Evolutionary conservation across 352 stramenopile species (phyloP).

Genomic region (Halophytophthora batemanensis): DNA sequence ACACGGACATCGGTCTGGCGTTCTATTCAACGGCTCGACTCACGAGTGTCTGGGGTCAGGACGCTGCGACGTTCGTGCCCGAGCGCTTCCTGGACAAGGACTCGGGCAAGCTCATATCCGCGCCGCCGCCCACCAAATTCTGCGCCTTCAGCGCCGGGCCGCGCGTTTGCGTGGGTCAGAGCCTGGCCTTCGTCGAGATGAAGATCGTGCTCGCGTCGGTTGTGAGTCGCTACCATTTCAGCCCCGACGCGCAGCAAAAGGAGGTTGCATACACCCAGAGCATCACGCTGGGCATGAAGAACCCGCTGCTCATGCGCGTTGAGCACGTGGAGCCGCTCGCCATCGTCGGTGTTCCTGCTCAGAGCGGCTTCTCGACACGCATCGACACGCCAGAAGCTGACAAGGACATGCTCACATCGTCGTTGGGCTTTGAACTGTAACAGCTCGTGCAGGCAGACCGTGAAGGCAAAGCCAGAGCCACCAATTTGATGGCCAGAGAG

Average conservation of each 20-base stretch:
- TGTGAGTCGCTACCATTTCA: slow-evolving; percentile 46
- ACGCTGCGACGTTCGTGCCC: slow-evolving; percentile 41
- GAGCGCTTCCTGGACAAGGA: slow-evolving; percentile 52
- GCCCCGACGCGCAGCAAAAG: slow-evolving; percentile 21
- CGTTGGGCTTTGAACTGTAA: too few species aligned
- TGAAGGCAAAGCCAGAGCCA: too few species aligned
- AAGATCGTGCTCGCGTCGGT: slow-evolving; percentile 53
- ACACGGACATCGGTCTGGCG: slow-evolving; percentile 45
- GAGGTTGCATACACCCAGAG: slow-evolving; percentile 29
- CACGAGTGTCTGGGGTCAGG: slow-evolving; percentile 52
- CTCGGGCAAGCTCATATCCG: slow-evolving; percentile 32
- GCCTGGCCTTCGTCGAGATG: slow-evolving; percentile 71
- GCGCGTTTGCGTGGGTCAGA: slow-evolving; percentile 63
- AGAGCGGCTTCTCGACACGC: too few species aligned
- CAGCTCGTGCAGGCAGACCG: too few species aligned
- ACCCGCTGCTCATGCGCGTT: slow-evolving; percentile 13
- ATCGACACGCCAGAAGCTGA: too few species aligned
- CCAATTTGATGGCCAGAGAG: too few species aligned
- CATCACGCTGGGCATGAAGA: slow-evolving; percentile 44
- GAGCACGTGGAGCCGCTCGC: too few species aligned
- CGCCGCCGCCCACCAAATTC: slow-evolving; percentile 55
- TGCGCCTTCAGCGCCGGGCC: slow-evolving; percentile 64
- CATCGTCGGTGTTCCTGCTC: too few species aligned
- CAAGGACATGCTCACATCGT: too few species aligned
- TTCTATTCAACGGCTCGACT: slow-evolving; percentile 50